Percentiles rank a stretch among this genome's conserved stretches.
Evolutionary conservation across 139 green algal genomes (phyloP).

Genomic region (Picochlorum sp.): DNA sequence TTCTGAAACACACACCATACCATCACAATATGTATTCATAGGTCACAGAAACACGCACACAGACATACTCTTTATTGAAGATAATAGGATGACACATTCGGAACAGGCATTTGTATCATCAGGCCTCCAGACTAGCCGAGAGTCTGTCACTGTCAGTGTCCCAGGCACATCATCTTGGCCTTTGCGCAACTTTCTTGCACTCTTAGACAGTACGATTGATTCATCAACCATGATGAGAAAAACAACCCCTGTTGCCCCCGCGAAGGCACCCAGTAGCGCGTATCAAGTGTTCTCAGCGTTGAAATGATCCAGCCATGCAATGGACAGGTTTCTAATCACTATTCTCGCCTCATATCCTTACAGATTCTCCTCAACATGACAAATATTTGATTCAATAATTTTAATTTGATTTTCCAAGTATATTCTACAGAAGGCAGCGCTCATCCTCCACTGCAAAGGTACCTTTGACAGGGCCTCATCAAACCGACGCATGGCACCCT

Average conservation of each 20-base stretch:
- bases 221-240: neutral
- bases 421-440: too few species aligned
- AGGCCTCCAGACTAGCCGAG: conserved; percentile 17
- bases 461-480: neutral
- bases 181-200: conserved; percentile 12
- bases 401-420: too few species aligned
- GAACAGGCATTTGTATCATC: conserved; percentile 11
- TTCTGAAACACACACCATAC: conserved; percentile 7
- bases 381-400: neutral
- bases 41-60: neutral
- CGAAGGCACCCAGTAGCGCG: too few species aligned
- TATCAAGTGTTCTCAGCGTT: too few species aligned
- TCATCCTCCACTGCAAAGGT: too few species aligned
- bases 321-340: too few species aligned
- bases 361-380: neutral
- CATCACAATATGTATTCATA: neutral
- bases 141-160: neutral
- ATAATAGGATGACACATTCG: neutral
- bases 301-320: too few species aligned
- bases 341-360: too few species aligned
- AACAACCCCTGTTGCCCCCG: too few species aligned
- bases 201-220: conserved; percentile 12
- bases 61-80: conserved; percentile 24
- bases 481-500: neutral
- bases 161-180: conserved; percentile 1